Percentiles rank a stretch among this genome's conserved stretches.
Conservation (phyloP, 1,284 basidiomycete genomes). For the Grifola frondosa region DNA sequence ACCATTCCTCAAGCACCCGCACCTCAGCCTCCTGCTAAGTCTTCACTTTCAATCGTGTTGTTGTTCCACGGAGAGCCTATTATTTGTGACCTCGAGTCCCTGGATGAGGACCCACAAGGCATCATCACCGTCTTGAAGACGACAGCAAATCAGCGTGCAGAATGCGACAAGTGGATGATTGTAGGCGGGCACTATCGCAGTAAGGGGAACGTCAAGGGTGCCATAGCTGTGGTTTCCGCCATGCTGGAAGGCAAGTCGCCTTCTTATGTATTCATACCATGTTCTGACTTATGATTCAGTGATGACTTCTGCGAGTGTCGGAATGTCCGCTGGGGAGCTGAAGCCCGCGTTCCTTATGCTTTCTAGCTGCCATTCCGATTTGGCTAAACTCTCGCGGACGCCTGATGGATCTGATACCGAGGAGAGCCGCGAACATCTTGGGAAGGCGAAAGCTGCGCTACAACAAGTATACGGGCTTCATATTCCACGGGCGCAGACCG, state of each 20-base stretch:
- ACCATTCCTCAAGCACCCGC: too few species aligned
- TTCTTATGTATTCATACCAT: not conserved
- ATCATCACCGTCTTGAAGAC: slow-evolving; percentile 46
- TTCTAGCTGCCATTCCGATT: slow-evolving; percentile 51
- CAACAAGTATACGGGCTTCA: slow-evolving; percentile 49
- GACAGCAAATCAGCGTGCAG: slow-evolving; percentile 34
- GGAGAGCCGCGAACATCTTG: slow-evolving; percentile 35
- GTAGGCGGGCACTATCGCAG: slow-evolving; percentile 53
- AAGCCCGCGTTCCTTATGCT: slow-evolving; percentile 53
- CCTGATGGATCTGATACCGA: slow-evolving; percentile 18
- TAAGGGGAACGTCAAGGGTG: slow-evolving; percentile 42
- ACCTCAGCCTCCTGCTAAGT: too few species aligned
- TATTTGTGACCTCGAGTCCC: slow-evolving; percentile 39
- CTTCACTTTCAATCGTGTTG: too few species aligned
- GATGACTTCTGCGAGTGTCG: slow-evolving; percentile 34
- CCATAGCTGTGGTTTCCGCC: slow-evolving; percentile 42
- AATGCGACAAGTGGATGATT: slow-evolving; percentile 54
- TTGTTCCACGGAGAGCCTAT: slow-evolving; percentile 20
- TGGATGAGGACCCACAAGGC: slow-evolving; percentile 42
- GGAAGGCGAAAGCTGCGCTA: slow-evolving; percentile 44
- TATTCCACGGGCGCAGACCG: slow-evolving; percentile 6
- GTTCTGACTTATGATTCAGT: slow-evolving; percentile 24
- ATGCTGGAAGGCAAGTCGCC: slow-evolving; percentile 47
- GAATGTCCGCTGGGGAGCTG: slow-evolving; percentile 38
- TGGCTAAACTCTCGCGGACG: slow-evolving; percentile 30